Percentiles rank a stretch among this genome's conserved stretches.
phyloP scores from a whole-genome alignment of 2,329 filamentous ascomycete species.

The Alternaria sp. region DNA sequence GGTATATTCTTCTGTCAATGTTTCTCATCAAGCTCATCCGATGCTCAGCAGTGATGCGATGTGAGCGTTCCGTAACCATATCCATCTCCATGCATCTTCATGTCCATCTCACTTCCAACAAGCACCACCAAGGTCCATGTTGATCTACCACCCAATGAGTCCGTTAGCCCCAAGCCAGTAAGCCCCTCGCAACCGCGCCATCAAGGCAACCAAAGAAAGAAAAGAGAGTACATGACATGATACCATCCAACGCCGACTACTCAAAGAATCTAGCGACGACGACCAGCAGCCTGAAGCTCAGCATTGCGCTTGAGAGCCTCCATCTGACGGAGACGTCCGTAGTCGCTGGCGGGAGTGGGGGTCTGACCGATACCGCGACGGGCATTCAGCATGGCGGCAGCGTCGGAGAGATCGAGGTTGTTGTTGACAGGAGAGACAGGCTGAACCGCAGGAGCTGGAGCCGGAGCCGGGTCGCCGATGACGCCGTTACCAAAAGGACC shows the following conservation, averaged over 20 bases:
- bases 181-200: neutral
- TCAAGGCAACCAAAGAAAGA: neutral
- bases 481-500: neutral
- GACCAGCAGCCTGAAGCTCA: constrained; percentile 4
- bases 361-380: neutral
- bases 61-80: neutral
- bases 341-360: neutral
- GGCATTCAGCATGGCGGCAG: neutral
- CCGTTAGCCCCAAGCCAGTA: neutral
- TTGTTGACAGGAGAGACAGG: neutral
- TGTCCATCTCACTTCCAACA: neutral
- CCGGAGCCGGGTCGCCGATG: neutral
- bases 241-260: neutral
- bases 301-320: constrained; percentile 25
- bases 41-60: neutral
- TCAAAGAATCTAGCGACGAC: constrained; percentile 7
- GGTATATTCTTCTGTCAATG: neutral
- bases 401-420: neutral
- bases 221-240: neutral
- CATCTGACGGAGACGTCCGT: constrained; percentile 20
- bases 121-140: neutral
- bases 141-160: neutral
- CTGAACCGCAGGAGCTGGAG: neutral
- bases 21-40: neutral
- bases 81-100: neutral